Percentiles rank a stretch among this genome's conserved stretches.
These are phyloP conservation scores for Dipteronia dyeriana DNA, from an alignment of 345 rosid species.

Conservation along the genomic window DNA sequence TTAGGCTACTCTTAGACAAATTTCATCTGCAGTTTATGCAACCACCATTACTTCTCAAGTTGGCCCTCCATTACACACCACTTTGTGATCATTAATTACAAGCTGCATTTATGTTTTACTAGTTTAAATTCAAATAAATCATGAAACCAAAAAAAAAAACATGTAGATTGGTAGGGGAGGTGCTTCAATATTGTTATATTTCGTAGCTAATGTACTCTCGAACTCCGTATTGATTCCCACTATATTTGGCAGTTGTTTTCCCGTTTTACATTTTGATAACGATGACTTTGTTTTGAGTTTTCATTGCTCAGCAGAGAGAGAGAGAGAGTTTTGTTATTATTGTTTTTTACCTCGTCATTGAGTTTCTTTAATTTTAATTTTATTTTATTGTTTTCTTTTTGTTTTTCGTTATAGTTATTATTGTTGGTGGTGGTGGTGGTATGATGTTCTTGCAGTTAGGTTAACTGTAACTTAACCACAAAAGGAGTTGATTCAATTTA, in stretches of 20 bases:
- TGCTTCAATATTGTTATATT: constrained; percentile 6
- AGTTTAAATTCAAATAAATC: not conserved
- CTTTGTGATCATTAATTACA: constrained; percentile 12
- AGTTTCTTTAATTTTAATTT: not conserved
- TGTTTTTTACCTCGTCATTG: constrained; percentile 1
- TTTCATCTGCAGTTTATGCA: not conserved
- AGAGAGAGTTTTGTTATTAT: not conserved
- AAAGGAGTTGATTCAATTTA: constrained; percentile 17
- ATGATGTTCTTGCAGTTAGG: constrained; percentile 37
- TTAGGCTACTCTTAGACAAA: constrained; percentile 59
- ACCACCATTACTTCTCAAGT: not conserved
- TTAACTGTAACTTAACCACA: constrained; percentile 43
- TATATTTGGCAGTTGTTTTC: not conserved
- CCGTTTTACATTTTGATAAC: not conserved
- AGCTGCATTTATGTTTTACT: constrained; percentile 15
- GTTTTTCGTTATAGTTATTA: constrained; percentile 1
- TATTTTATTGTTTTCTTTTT: constrained; percentile 6
- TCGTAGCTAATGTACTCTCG: not conserved
- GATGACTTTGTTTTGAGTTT: constrained; percentile 15
- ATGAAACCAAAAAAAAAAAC: constrained; percentile 5
- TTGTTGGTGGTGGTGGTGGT: constrained; percentile 15
- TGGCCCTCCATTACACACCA: constrained; percentile 2
- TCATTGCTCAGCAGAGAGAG: constrained; percentile 1
- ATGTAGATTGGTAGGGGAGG: constrained; percentile 1
- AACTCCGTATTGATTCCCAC: not conserved